Conservation (phyloP, 2,329 filamentous ascomycete species). For the Xylaria digitata region DNA sequence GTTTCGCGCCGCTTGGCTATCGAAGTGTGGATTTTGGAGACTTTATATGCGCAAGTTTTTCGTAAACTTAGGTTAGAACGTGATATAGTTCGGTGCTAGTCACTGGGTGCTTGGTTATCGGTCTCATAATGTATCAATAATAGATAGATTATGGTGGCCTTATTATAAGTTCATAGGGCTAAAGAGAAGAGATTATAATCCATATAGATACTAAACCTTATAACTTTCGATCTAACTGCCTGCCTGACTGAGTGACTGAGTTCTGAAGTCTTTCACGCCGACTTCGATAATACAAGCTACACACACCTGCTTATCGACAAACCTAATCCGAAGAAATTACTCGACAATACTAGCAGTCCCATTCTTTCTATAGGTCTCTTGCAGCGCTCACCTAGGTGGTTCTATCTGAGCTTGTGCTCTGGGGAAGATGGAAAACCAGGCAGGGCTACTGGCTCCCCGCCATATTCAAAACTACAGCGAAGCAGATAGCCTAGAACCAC, state of each 20-base stretch:
- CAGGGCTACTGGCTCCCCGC: constrained; percentile 43
- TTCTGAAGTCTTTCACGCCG: neutral
- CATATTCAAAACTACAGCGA: constrained; percentile 60
- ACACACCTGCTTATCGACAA: neutral
- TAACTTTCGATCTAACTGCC: neutral
- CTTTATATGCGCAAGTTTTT: constrained; percentile 18
- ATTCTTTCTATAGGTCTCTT: constrained; percentile 19
- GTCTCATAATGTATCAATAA: neutral
- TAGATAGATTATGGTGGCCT: neutral
- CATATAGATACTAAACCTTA: neutral
- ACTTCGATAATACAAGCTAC: neutral
- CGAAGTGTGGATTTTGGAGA: neutral
- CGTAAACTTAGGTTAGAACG: neutral
- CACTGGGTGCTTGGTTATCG: neutral
- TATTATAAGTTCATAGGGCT: constrained; percentile 13
- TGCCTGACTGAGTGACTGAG: neutral
- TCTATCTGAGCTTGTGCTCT: neutral
- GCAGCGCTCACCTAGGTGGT: neutral
- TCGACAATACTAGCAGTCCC: neutral
- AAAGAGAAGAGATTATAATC: neutral
- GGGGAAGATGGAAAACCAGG: constrained; percentile 42
- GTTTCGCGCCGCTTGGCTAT: constrained; percentile 13
- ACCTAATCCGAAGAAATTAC: neutral
- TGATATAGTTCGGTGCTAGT: neutral
- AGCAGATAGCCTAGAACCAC: constrained; percentile 54